Percentiles rank a stretch among this genome's conserved stretches.
Conservation (phyloP, 331 rosid genomes). For the Acacia concinna region DNA sequence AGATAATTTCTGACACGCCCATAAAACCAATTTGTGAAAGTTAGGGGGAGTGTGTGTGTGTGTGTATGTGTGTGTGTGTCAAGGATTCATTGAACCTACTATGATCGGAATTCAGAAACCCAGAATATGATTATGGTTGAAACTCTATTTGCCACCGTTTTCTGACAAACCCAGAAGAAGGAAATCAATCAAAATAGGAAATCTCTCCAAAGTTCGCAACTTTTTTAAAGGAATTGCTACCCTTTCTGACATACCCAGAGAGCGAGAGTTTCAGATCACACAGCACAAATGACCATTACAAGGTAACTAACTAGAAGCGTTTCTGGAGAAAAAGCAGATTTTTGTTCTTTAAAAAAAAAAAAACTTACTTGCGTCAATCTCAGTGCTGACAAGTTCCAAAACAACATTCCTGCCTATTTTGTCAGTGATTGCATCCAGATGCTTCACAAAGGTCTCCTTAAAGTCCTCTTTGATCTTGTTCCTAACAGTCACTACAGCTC, state of each 20-base stretch:
- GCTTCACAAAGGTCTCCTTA: constrained; percentile 61
- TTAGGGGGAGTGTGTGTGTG: too few relatives aligned
- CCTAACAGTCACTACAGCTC: constrained; percentile 81
- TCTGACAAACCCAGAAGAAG: not conserved
- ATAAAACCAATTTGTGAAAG: not conserved
- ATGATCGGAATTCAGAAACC: not conserved
- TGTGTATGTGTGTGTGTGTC: not conserved
- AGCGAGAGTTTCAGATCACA: not conserved
- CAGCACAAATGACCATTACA: too few relatives aligned
- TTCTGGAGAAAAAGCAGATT: not conserved
- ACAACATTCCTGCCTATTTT: constrained; percentile 68
- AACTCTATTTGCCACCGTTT: not conserved
- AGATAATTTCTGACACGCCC: not conserved
- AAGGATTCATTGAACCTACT: not conserved
- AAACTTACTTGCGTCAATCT: constrained; percentile 67
- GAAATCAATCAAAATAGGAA: not conserved
- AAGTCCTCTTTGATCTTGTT: constrained; percentile 76
- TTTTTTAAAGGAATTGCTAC: not conserved
- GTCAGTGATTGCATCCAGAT: constrained; percentile 65
- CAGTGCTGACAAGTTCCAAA: constrained; percentile 70
- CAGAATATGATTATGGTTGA: not conserved
- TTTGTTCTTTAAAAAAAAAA: too few relatives aligned
- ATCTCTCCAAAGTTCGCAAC: not conserved
- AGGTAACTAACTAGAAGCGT: not conserved
- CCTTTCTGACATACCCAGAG: not conserved